These are phyloP conservation scores for Batkoa obscura DNA, from an alignment of 371 early-diverging fungal genomes.

Conservation along the genomic window DNA sequence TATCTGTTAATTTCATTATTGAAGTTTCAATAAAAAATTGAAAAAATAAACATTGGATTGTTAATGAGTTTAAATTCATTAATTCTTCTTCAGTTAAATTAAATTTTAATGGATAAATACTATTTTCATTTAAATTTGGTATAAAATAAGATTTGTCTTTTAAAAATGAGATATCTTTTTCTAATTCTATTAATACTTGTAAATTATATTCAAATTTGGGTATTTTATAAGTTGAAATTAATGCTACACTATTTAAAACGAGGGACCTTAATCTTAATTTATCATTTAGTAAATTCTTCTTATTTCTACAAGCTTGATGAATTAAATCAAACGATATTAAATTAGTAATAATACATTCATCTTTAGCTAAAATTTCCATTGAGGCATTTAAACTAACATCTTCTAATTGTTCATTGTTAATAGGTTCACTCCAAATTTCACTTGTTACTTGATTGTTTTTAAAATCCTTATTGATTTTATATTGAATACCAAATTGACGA, in stretches of 20 bases:
- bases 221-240: background rate
- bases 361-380: conserved; percentile 24
- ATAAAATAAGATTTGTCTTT: background rate
- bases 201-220: background rate
- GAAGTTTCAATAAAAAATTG: conserved; percentile 2
- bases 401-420: conserved; percentile 9
- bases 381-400: conserved; percentile 19
- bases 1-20: conserved; percentile 1
- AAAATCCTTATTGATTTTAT: conserved; percentile 34
- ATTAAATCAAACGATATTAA: conserved; percentile 51
- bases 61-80: background rate
- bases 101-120: background rate
- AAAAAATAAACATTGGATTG: background rate
- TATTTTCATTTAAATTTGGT: background rate
- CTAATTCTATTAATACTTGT: background rate
- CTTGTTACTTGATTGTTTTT: conserved; percentile 28
- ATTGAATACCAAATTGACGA: conserved; percentile 28
- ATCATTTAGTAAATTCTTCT: background rate
- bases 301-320: conserved; percentile 13
- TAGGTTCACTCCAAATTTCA: conserved; percentile 58
- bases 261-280: background rate
- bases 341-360: conserved; percentile 30
- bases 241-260: background rate
- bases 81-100: background rate
- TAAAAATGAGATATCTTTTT: background rate